These are phyloP conservation scores for Solanum medicagineum DNA, from an alignment of 257 asterid genomes.

Conservation along the genomic window DNA sequence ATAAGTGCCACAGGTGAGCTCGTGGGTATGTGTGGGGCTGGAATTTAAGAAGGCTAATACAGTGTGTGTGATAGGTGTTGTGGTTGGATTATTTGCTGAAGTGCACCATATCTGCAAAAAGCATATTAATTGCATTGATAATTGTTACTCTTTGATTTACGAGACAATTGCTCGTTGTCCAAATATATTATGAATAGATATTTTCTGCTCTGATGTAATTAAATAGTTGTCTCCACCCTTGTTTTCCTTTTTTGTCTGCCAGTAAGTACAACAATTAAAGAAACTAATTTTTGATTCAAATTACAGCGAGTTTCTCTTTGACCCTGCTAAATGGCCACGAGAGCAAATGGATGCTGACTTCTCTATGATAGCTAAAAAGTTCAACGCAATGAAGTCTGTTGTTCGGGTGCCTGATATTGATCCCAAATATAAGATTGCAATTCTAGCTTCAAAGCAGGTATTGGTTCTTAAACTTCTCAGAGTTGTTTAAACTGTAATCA, in stretches of 20 bases:
- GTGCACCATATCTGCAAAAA: not conserved
- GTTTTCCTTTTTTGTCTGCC: not conserved
- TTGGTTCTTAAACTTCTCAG: not conserved
- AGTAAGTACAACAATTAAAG: not conserved
- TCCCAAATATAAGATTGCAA: conserved; percentile 67
- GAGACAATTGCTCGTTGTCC: not conserved
- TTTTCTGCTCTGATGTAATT: not conserved
- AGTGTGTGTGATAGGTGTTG: not conserved
- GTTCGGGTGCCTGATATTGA: conserved; percentile 72
- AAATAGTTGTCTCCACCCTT: not conserved
- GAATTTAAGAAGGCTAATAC: not conserved
- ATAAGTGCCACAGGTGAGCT: not conserved
- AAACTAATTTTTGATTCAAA: conserved; percentile 9
- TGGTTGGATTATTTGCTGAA: not conserved
- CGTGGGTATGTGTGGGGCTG: not conserved
- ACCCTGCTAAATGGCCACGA: conserved; percentile 83
- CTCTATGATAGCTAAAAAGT: conserved; percentile 42
- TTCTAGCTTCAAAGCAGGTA: conserved; percentile 91
- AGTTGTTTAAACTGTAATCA: not conserved
- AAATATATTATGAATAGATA: not conserved
- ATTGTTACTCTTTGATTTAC: not conserved
- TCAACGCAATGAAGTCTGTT: conserved; percentile 65
- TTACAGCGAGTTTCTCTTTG: conserved; percentile 77
- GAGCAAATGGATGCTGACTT: conserved; percentile 76
- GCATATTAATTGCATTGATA: not conserved